A percentile compares a stretch with the other conserved stretches of the same genome.
Conservation (phyloP, 1,284 basidiomycete species). For the Tilletia horrida region DNA sequence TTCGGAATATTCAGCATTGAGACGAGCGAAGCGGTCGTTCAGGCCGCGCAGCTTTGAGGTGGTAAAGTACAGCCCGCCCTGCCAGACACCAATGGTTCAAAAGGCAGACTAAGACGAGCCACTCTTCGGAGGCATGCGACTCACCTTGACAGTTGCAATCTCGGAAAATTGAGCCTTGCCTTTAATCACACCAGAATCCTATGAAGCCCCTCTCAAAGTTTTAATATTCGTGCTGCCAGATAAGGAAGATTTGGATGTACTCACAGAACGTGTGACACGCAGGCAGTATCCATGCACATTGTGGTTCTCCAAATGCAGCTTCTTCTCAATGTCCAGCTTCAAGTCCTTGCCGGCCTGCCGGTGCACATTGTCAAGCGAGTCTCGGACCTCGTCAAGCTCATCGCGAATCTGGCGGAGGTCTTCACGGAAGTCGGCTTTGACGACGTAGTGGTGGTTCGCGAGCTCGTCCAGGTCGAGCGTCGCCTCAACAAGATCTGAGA, state of each 20-base stretch:
- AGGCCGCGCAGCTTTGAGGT: constrained; percentile 72
- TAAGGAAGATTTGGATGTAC: neutral
- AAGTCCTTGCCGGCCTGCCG: constrained; percentile 69
- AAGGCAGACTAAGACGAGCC: neutral
- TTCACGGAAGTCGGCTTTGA: constrained; percentile 86
- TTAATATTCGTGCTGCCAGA: neutral
- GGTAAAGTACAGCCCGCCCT: constrained; percentile 83
- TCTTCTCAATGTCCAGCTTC: constrained; percentile 85
- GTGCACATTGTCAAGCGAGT: constrained; percentile 82
- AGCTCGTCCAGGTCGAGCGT: constrained; percentile 88
- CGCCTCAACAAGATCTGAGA: constrained; percentile 89
- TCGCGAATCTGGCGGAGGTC: constrained; percentile 69
- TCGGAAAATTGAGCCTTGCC: constrained; percentile 75
- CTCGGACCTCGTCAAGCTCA: constrained; percentile 69
- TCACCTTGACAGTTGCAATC: constrained; percentile 73
- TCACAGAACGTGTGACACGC: constrained; percentile 66
- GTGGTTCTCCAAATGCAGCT: constrained; percentile 91
- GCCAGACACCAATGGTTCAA: neutral
- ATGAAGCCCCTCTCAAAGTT: constrained; percentile 49
- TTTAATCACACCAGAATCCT: constrained; percentile 71
- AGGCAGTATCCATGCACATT: constrained; percentile 88
- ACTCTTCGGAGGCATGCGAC: neutral
- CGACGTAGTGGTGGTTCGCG: constrained; percentile 78
- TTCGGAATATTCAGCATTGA: constrained; percentile 68
- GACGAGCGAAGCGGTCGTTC: constrained; percentile 71